These are phyloP conservation scores for Tephrocybe sp. DNA, from an alignment of 768 basidiomycete species.

Conservation along the genomic window DNA sequence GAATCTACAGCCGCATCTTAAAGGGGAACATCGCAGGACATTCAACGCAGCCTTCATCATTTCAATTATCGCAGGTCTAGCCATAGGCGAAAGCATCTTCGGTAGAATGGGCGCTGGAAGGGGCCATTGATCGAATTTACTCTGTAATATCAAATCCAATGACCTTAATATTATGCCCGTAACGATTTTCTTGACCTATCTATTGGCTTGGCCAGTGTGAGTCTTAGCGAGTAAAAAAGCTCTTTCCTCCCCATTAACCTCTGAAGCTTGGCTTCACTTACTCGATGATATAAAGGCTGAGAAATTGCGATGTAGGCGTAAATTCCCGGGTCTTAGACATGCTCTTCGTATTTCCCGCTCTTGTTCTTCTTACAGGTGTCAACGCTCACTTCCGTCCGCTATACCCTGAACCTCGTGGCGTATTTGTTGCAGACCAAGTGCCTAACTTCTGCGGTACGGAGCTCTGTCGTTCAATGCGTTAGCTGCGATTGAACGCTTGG, in stretches of 20 bases:
- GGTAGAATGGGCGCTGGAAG: slow-evolving; percentile 46
- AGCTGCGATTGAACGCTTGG: slow-evolving; percentile 1
- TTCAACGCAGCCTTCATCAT: slow-evolving; percentile 81
- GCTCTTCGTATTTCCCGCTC: slow-evolving; percentile 34
- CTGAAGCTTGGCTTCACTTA: too few relatives aligned
- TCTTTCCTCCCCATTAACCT: too few relatives aligned
- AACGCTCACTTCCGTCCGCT: slow-evolving; percentile 75
- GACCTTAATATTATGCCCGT: too few relatives aligned
- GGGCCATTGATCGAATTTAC: slow-evolving; percentile 7
- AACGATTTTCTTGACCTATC: not conserved
- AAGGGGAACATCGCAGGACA: slow-evolving; percentile 55
- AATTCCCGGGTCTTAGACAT: slow-evolving; percentile 5
- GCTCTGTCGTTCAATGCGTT: not conserved
- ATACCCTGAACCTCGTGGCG: slow-evolving; percentile 70
- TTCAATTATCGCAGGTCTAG: slow-evolving; percentile 67
- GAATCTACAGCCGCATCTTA: not conserved
- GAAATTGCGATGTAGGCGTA: too few relatives aligned
- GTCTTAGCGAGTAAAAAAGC: too few relatives aligned
- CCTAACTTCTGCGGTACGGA: slow-evolving; percentile 67
- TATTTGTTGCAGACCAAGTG: slow-evolving; percentile 57
- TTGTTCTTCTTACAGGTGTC: slow-evolving; percentile 35
- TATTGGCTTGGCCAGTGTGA: too few relatives aligned
- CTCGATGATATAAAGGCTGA: too few relatives aligned
- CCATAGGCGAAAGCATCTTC: slow-evolving; percentile 73
- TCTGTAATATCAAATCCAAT: not conserved